Percentiles rank a stretch among this genome's conserved stretches.
Conservation (phyloP, 2,329 filamentous ascomycete genomes). For the Colletotrichum aenigma region DNA sequence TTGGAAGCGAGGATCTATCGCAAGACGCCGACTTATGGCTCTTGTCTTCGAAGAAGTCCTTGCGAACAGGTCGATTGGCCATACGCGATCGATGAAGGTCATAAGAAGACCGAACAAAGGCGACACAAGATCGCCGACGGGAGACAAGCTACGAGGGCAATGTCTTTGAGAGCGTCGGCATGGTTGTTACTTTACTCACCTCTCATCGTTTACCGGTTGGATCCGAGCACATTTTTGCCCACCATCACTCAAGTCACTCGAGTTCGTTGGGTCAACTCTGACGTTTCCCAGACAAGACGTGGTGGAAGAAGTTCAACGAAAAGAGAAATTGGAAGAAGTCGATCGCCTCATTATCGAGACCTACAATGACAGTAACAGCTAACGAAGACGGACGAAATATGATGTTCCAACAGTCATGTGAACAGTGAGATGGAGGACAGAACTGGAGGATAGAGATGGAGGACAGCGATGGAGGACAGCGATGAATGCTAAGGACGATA, state of each 20-base stretch:
- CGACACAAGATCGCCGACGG: background rate
- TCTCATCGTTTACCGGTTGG: background rate
- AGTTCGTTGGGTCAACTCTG: background rate
- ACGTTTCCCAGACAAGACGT: background rate
- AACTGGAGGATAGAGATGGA: too few species aligned
- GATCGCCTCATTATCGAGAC: background rate
- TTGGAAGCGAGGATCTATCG: background rate
- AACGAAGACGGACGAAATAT: background rate
- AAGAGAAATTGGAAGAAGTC: background rate
- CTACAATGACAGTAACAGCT: background rate
- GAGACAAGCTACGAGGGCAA: rapidly evolving
- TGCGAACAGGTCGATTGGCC: rapidly evolving
- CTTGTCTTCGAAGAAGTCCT: rapidly evolving
- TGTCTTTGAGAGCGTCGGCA: background rate
- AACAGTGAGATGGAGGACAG: background rate
- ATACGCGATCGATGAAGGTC: background rate
- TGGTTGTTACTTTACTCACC: background rate
- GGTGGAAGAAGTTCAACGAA: background rate
- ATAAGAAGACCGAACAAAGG: background rate
- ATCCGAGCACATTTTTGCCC: background rate
- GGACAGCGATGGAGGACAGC: too few species aligned
- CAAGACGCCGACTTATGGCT: background rate
- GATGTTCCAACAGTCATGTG: background rate
- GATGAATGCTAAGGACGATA: background rate
- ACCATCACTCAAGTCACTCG: background rate